Percentiles rank a stretch among this genome's conserved stretches.
Conservation (phyloP, 2,329 filamentous ascomycete genomes). For the Neophaeococcomyces aloes region DNA sequence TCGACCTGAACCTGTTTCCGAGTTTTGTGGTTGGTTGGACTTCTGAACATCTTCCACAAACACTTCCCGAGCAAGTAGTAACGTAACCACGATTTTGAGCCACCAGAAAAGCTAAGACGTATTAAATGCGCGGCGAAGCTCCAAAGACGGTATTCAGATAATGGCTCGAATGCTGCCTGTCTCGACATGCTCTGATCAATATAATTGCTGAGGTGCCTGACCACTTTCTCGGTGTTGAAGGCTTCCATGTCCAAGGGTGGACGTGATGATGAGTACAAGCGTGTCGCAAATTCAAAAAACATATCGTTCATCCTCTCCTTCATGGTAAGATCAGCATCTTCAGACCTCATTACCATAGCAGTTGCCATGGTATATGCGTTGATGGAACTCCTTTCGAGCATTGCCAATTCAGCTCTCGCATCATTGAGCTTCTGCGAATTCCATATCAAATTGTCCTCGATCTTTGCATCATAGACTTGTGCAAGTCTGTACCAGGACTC, state of each 20-base stretch:
- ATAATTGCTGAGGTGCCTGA: conserved; percentile 49
- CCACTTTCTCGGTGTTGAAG: conserved; percentile 52
- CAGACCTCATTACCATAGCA: conserved; percentile 48
- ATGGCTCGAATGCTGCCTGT: conserved; percentile 43
- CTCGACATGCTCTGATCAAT: conserved; percentile 45
- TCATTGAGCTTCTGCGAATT: conserved; percentile 86
- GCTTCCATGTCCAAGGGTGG: conserved; percentile 58
- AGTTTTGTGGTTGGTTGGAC: conserved; percentile 33
- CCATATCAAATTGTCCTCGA: conserved; percentile 82
- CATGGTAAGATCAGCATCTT: conserved; percentile 44
- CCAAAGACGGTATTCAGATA: conserved; percentile 53
- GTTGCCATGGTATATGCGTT: conserved; percentile 69
- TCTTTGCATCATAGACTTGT: conserved; percentile 76
- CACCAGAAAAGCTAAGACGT: conserved; percentile 47
- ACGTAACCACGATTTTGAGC: conserved; percentile 54
- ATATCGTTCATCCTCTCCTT: conserved; percentile 51
- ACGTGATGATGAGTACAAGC: conserved; percentile 58
- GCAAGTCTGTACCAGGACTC: conserved; percentile 83
- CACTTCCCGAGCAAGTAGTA: conserved; percentile 63
- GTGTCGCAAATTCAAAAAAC: conserved; percentile 57
- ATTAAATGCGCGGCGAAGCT: conserved; percentile 54
- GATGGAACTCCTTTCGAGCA: conserved; percentile 67
- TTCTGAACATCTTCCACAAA: conserved; percentile 56
- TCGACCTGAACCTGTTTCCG: conserved; percentile 28
- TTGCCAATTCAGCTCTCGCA: conserved; percentile 61